These are phyloP conservation scores for Antitrichia curtipendula DNA, from an alignment of 225 moss, liverwort and hornwort genomes.

Conservation along the genomic window DNA sequence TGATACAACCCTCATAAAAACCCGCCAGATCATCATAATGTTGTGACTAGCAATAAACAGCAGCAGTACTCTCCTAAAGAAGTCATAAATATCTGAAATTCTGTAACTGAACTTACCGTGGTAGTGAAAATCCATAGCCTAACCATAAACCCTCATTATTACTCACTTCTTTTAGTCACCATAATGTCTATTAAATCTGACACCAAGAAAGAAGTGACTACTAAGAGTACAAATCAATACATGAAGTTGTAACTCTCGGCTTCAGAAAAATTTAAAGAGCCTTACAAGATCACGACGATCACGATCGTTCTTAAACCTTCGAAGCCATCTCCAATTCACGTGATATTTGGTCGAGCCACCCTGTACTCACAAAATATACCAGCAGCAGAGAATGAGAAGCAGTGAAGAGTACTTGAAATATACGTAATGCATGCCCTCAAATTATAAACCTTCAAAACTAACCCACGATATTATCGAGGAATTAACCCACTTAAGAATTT, in stretches of 20 bases:
- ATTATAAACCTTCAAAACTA: not conserved
- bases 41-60: not conserved
- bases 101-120: not conserved
- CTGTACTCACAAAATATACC: constrained; percentile 44
- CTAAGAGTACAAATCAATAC: not conserved
- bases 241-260: not conserved
- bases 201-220: not conserved
- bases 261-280: not conserved
- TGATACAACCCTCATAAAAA: not conserved
- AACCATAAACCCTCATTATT: not conserved
- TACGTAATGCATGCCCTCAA: not conserved
- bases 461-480: not conserved
- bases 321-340: constrained; percentile 97
- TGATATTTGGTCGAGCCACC: constrained; percentile 96
- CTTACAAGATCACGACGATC: constrained; percentile 99
- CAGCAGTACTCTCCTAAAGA: not conserved
- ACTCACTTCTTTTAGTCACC: not conserved
- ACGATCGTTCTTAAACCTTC: constrained; percentile 92
- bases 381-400: not conserved
- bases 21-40: not conserved
- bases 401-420: not conserved
- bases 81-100: not conserved
- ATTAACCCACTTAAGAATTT: not conserved
- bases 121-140: not conserved
- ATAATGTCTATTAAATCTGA: not conserved